Evolutionary conservation across 176 grass and related monocot genomes (phyloP), one percentile per base, ranked within the genome.

Genomic region (Ensete ventricosum): DNA sequence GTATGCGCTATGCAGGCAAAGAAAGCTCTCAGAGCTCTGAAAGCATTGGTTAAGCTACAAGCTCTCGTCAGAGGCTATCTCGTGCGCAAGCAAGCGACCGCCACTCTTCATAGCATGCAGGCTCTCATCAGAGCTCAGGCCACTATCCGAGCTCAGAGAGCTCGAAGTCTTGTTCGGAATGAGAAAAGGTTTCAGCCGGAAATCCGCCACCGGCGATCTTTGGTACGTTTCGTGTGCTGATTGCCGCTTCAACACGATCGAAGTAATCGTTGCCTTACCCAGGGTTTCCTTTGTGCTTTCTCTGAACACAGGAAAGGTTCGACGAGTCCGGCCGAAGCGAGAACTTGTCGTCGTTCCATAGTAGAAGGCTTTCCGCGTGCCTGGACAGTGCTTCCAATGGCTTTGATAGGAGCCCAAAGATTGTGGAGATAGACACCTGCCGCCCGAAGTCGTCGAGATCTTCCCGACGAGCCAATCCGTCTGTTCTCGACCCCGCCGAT

Each of bases 1-100:
- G 29, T 29, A 3, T 29, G 29, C 29, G 29, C 2, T 0, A 53
- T 0, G 27, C 69, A 98, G 94, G 90, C 94, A 17, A 91, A 88
- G 82, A 98, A 98, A 77, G 95, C 95, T 1, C 78, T 93, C 1
- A 84, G 95, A 9, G 95, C 95, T 65, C 88, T 98, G 5, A 98
- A 91, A 87, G 86, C 90, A 14, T 72, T 98, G 22, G 90, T 98
- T 82, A 98, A 98, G 84, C 73, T 98, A 79, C 95, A 98, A 71
- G 95, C 95, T 21, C 73, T 93, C 3, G 90, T 94, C 54, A 83
- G 95, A 13, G 95, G 95, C 22, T 98, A 98, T 82, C 79, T 98
- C 24, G 90, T 98, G 73, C 84, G 95, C 6, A 66, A 80, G 64
- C 90, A 94, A 63, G 90, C 90, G 23, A 81, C 85, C 6, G 90